Conservation (phyloP, 495 filamentous ascomycete species). For the Melanomma pulvis-pyrius region DNA sequence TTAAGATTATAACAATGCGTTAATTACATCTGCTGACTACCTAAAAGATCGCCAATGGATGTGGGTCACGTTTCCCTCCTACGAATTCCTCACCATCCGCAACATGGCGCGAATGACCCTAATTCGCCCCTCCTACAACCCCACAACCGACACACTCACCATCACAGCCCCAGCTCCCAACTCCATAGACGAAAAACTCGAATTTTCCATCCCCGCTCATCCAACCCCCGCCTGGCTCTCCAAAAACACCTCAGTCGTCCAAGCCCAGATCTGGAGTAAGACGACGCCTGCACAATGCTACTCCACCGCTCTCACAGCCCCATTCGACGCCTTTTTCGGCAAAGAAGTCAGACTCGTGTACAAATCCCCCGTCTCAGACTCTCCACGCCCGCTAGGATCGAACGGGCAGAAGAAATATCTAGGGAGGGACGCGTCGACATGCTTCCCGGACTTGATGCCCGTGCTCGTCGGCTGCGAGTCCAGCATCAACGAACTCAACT, state of each 20-base stretch:
- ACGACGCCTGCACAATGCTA: slow-evolving; percentile 45
- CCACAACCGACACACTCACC: slow-evolving; percentile 30
- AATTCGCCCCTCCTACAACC: slow-evolving; percentile 43
- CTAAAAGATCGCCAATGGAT: slow-evolving; percentile 48
- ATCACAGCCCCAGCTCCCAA: slow-evolving; percentile 33
- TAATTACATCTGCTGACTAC: neutral
- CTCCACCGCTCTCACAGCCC: slow-evolving; percentile 35
- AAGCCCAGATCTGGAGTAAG: slow-evolving; percentile 45
- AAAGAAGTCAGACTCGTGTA: slow-evolving; percentile 46
- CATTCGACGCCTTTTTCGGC: slow-evolving; percentile 45
- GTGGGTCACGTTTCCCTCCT: slow-evolving; percentile 43
- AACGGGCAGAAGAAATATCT: slow-evolving; percentile 43
- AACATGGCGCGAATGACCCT: slow-evolving; percentile 46
- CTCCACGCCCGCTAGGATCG: slow-evolving; percentile 34
- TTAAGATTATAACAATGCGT: too few species aligned
- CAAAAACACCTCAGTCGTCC: slow-evolving; percentile 37
- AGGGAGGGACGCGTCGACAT: slow-evolving; percentile 37
- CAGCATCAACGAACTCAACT: slow-evolving; percentile 51
- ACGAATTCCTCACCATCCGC: slow-evolving; percentile 49
- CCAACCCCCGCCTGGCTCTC: slow-evolving; percentile 44
- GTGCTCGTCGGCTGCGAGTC: slow-evolving; percentile 44
- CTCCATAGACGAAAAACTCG: slow-evolving; percentile 29
- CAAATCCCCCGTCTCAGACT: slow-evolving; percentile 42
- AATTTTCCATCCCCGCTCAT: slow-evolving; percentile 43
- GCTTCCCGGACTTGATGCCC: slow-evolving; percentile 49